A percentile compares a stretch with the other conserved stretches of the same genome.
Evolutionary conservation across 2,329 filamentous ascomycete species (phyloP).

Genomic region (Bipolaris gigantea): DNA sequence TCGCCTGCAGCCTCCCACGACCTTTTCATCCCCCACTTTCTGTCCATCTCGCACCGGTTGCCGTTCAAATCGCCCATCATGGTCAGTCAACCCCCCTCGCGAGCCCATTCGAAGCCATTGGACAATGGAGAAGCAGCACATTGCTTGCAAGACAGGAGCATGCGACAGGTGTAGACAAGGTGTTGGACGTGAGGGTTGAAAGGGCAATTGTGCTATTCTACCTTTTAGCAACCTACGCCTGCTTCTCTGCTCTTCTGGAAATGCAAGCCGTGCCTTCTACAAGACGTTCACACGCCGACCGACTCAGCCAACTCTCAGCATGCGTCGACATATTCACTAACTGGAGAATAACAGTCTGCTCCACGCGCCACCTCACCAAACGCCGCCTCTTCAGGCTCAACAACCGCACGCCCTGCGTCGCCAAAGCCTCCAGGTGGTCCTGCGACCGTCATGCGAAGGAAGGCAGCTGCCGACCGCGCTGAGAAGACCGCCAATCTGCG

Average conservation of each 20-base stretch:
- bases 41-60: slow-evolving; percentile 6
- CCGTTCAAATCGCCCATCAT: slow-evolving; percentile 16
- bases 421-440: slow-evolving; percentile 90
- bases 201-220: not conserved
- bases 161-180: slow-evolving; percentile 5
- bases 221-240: not conserved
- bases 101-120: slow-evolving; percentile 5
- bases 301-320: not conserved
- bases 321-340: slow-evolving; percentile 5
- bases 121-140: not conserved
- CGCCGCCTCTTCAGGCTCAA: slow-evolving; percentile 61
- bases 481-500: slow-evolving; percentile 94
- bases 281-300: not conserved
- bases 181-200: not conserved
- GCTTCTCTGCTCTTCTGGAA: not conserved
- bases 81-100: slow-evolving; percentile 17
- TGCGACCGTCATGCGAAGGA: slow-evolving; percentile 91
- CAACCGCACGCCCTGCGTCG: slow-evolving; percentile 76
- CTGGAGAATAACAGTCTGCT: slow-evolving; percentile 5
- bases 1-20: slow-evolving; percentile 18
- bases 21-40: slow-evolving; percentile 6
- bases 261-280: not conserved
- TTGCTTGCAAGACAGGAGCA: slow-evolving; percentile 7
- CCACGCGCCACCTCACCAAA: slow-evolving; percentile 45
- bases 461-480: slow-evolving; percentile 94